Conservation (phyloP, 176 grass and related monocot species). For the Carex cristatella region DNA sequence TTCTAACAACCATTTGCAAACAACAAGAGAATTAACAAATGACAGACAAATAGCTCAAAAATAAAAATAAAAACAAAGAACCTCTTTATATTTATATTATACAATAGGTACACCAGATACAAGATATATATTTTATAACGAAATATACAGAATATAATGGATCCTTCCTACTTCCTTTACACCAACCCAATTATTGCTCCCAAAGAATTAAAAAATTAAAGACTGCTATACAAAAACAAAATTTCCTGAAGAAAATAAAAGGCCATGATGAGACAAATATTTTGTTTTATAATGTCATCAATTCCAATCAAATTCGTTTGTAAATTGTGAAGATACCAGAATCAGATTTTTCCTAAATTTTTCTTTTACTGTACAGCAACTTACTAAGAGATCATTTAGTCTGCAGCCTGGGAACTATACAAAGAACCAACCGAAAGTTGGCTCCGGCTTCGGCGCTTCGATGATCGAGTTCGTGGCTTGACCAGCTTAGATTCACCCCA, state of each 20-base stretch:
- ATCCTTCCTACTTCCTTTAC: neutral
- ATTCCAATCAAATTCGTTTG: neutral
- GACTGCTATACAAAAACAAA: neutral
- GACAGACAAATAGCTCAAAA: neutral
- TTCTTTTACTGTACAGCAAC: neutral
- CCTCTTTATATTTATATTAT: constrained; percentile 1
- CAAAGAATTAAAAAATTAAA: neutral
- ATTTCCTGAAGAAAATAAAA: neutral
- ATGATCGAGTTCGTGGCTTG: neutral
- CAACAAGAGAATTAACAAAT: neutral
- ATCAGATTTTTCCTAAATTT: neutral
- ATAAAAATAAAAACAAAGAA: too few species aligned
- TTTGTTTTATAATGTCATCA: neutral
- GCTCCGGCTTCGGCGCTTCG: neutral
- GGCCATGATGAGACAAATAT: neutral
- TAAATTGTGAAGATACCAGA: neutral
- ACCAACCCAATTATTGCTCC: constrained; percentile 13
- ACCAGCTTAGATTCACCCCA: neutral
- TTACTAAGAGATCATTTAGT: neutral
- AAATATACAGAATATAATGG: neutral
- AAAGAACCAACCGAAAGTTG: neutral
- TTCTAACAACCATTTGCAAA: neutral
- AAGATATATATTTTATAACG: neutral
- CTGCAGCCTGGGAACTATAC: neutral
- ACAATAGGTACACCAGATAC: neutral